Percentiles rank a stretch among this genome's conserved stretches.
Evolutionary conservation across 2,329 filamentous ascomycete species (phyloP).

Genomic region (Talaromyces sp.): DNA sequence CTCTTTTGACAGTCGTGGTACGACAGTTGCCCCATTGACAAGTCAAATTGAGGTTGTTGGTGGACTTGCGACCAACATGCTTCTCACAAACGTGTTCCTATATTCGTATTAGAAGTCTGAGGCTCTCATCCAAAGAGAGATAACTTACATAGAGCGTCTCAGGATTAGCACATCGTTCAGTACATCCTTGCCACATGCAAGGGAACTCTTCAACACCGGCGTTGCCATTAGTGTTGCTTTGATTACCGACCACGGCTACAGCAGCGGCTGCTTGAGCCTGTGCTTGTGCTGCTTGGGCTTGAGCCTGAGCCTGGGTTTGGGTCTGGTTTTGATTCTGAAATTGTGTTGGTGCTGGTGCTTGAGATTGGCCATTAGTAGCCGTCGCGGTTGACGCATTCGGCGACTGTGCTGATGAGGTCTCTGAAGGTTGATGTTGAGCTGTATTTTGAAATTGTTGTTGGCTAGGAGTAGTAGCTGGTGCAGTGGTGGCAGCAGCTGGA

Average conservation of each 20-base stretch:
- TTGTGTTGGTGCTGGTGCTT: slow-evolving; percentile 4
- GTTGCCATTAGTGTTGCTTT: slow-evolving; percentile 24
- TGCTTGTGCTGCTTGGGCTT: slow-evolving; percentile 22
- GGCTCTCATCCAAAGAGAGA: background rate
- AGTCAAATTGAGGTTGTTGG: slow-evolving; percentile 95
- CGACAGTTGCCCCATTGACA: slow-evolving; percentile 97
- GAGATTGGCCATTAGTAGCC: slow-evolving; percentile 6
- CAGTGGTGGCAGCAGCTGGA: slow-evolving; percentile 7
- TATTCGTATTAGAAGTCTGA: slow-evolving; percentile 9
- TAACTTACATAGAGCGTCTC: slow-evolving; percentile 62
- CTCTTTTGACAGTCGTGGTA: slow-evolving; percentile 96
- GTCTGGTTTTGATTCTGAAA: background rate
- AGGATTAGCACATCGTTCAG: slow-evolving; percentile 58
- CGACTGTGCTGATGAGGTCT: slow-evolving; percentile 17
- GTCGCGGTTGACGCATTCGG: slow-evolving; percentile 10
- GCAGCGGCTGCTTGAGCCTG: slow-evolving; percentile 35
- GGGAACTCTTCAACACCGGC: slow-evolving; percentile 40
- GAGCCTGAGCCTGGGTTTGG: slow-evolving; percentile 19
- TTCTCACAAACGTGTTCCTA: slow-evolving; percentile 98
- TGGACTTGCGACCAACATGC: slow-evolving; percentile 97
- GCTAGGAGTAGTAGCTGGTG: slow-evolving; percentile 3
- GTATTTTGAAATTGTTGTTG: slow-evolving; percentile 10
- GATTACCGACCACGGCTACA: slow-evolving; percentile 39
- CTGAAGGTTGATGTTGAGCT: slow-evolving; percentile 3
- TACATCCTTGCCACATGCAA: slow-evolving; percentile 64